Conservation (phyloP, 2,329 filamentous ascomycete genomes). For the Hypoxylon sp. region DNA sequence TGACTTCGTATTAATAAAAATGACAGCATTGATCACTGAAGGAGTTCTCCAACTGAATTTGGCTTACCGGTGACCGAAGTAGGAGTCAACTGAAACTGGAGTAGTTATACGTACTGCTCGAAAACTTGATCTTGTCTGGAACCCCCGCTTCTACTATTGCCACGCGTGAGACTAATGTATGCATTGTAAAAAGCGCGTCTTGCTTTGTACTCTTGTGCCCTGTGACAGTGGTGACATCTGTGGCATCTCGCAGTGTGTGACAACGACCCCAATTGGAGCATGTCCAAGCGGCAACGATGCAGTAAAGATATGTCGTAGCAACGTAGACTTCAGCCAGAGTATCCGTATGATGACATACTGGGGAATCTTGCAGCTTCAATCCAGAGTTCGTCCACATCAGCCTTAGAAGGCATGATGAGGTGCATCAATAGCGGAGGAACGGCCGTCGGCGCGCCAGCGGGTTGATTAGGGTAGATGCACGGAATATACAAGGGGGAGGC, state of each 20-base stretch:
- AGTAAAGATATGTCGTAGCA: constrained; percentile 42
- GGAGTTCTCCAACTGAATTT: constrained; percentile 38
- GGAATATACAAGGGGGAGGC: constrained; percentile 34
- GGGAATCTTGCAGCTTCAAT: constrained; percentile 40
- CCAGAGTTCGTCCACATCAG: constrained; percentile 39
- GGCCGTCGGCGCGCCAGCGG: constrained; percentile 25
- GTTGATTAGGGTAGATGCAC: constrained; percentile 33
- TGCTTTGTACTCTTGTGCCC: constrained; percentile 38
- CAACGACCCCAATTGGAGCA: constrained; percentile 45
- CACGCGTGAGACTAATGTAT: constrained; percentile 46
- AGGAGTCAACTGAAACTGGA: constrained; percentile 36
- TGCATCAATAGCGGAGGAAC: constrained; percentile 34
- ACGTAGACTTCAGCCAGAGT: constrained; percentile 39
- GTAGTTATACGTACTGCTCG: constrained; percentile 39
- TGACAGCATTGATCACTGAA: constrained; percentile 61
- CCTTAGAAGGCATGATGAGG: constrained; percentile 45
- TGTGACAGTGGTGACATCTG: constrained; percentile 41
- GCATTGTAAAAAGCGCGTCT: constrained; percentile 37
- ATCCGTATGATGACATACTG: constrained; percentile 33
- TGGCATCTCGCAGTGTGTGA: constrained; percentile 39
- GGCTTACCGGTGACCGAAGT: constrained; percentile 45
- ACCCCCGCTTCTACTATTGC: constrained; percentile 45
- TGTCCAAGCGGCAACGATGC: constrained; percentile 44
- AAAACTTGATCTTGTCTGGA: constrained; percentile 42
- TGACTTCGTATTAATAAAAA: constrained; percentile 46